Conservation (phyloP, 176 grass and related monocot species). For the Carex parvula region DNA sequence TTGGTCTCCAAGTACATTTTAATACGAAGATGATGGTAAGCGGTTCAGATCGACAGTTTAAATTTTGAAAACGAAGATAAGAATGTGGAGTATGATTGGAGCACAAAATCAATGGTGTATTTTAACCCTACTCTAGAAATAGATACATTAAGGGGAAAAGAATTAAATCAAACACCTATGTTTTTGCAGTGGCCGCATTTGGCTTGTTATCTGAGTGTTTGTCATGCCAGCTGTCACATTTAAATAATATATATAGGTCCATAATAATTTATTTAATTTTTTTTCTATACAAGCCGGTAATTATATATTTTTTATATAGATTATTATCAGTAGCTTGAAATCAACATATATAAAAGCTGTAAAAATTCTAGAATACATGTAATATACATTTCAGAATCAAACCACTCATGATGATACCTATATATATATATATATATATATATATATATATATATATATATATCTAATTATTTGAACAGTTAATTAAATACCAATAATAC, state of each 20-base stretch:
- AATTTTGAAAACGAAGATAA: too few species aligned
- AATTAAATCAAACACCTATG: not conserved
- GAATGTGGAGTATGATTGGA: too few species aligned
- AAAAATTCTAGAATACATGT: not conserved
- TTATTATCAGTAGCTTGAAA: too few species aligned
- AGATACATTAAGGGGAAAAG: not conserved
- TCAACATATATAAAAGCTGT: not conserved
- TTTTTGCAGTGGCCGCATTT: not conserved
- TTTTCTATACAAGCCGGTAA: not conserved
- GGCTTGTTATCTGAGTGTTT: too few species aligned
- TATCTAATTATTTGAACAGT: not conserved
- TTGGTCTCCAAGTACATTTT: too few species aligned
- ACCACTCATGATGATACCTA: not conserved
- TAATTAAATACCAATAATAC: constrained; percentile 4
- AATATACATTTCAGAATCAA: not conserved
- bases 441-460: too few species aligned
- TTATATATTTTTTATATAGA: not conserved
- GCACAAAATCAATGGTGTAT: too few species aligned
- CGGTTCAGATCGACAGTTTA: too few species aligned
- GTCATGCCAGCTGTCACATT: too few species aligned
- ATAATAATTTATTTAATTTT: not conserved
- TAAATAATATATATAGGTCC: too few species aligned
- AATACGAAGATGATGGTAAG: too few species aligned
- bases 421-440: too few species aligned
- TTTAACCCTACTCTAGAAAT: not conserved